Evolutionary conservation across 2,329 filamentous ascomycete species (phyloP).

Genomic region (Aspergillus tanneri): DNA sequence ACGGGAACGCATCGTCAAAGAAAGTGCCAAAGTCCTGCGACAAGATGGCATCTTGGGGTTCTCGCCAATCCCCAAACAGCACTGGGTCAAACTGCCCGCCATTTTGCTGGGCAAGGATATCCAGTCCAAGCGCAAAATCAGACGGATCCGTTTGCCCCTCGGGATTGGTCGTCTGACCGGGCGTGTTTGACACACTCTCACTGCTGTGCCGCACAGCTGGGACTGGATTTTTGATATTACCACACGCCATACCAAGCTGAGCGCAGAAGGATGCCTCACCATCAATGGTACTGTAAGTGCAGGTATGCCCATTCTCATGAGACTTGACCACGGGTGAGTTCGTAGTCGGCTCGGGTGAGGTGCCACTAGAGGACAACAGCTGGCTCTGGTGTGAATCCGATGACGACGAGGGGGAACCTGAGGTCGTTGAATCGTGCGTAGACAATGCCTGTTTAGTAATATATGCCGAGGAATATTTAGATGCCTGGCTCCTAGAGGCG

Average conservation of each 20-base stretch:
- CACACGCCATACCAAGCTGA: constrained; percentile 47
- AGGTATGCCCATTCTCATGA: constrained; percentile 34
- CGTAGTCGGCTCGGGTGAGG: constrained; percentile 48
- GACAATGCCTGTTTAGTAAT: constrained; percentile 22
- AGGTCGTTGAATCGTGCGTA: constrained; percentile 38
- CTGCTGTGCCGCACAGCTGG: constrained; percentile 39
- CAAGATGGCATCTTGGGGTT: constrained; percentile 80
- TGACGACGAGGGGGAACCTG: constrained; percentile 50
- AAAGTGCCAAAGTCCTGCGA: constrained; percentile 69
- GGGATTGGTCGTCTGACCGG: constrained; percentile 17
- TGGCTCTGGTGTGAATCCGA: constrained; percentile 48
- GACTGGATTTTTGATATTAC: constrained; percentile 46
- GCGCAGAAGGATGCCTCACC: constrained; percentile 49
- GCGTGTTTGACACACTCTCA: constrained; percentile 31
- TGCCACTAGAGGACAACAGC: constrained; percentile 48
- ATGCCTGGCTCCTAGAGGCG: constrained; percentile 6
- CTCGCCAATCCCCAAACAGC: constrained; percentile 87
- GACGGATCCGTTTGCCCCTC: background rate
- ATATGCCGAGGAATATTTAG: constrained; percentile 18
- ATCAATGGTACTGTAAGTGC: constrained; percentile 31
- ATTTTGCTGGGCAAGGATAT: constrained; percentile 77
- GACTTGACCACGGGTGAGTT: constrained; percentile 44
- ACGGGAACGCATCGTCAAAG: constrained; percentile 74
- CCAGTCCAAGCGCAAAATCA: constrained; percentile 39
- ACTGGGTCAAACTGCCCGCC: constrained; percentile 86